Percentiles rank a stretch among this genome's conserved stretches.
Conservation (phyloP, 805 yeast genomes). For the Jamesozyma jinghongensis region DNA sequence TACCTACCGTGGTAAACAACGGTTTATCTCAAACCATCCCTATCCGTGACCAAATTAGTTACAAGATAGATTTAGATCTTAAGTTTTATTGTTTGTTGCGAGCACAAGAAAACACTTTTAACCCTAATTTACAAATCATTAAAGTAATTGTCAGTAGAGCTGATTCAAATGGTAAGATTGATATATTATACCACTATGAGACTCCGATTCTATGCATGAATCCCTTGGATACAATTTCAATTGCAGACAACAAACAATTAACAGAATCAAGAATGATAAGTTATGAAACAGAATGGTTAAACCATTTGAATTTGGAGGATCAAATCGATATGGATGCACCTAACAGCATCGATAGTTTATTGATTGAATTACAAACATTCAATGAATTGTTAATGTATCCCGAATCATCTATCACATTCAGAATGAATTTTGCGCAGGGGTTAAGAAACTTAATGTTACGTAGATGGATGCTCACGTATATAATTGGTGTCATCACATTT, state of each 20-base stretch:
- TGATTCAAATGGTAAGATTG: not conserved
- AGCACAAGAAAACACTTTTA: not conserved
- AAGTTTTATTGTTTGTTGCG: slow-evolving; percentile 15
- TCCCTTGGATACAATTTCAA: not conserved
- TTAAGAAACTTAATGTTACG: slow-evolving; percentile 26
- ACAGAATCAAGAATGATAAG: slow-evolving; percentile 1
- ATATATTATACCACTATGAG: not conserved
- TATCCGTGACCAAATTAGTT: slow-evolving; percentile 16
- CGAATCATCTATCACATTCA: slow-evolving; percentile 15
- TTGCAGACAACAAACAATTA: slow-evolving; percentile 1
- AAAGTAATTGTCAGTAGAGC: not conserved
- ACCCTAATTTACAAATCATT: not conserved
- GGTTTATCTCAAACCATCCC: slow-evolving; percentile 20
- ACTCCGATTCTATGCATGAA: slow-evolving; percentile 5
- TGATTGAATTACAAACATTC: not conserved
- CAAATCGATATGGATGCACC: slow-evolving; percentile 4
- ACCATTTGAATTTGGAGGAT: slow-evolving; percentile 15
- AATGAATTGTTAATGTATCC: slow-evolving; percentile 10
- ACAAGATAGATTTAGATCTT: slow-evolving; percentile 20
- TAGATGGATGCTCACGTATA: slow-evolving; percentile 16
- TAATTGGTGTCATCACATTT: slow-evolving; percentile 17
- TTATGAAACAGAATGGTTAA: slow-evolving; percentile 18
- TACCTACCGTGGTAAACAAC: slow-evolving; percentile 15
- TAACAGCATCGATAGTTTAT: not conserved
- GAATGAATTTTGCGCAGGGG: slow-evolving; percentile 23